phyloP scores from a whole-genome alignment of 768 basidiomycete species.

The Lentinula detonsa region DNA sequence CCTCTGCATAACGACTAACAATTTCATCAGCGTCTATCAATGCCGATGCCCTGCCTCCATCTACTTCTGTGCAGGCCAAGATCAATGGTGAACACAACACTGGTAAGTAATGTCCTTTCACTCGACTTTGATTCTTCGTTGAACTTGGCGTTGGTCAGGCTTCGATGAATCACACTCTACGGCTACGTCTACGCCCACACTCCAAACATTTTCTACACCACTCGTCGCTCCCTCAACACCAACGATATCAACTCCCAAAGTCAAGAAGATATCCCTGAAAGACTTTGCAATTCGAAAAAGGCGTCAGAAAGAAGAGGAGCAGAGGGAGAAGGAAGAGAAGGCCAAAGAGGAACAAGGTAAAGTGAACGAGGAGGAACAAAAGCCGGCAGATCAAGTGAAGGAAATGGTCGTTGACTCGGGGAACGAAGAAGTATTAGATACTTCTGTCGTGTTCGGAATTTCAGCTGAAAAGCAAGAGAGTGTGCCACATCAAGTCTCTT shows the following conservation, averaged over 20 bases:
- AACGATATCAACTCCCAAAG: not conserved
- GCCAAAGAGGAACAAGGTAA: not conserved
- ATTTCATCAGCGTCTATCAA: not conserved
- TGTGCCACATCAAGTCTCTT: too few relatives aligned
- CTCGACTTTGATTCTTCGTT: not conserved
- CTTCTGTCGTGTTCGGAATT: not conserved
- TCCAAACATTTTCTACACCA: not conserved
- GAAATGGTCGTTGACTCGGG: not conserved
- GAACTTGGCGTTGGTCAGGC: too few relatives aligned
- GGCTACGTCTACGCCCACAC: not conserved
- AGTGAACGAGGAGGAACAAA: not conserved
- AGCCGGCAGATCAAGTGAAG: not conserved
- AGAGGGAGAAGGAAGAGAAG: not conserved
- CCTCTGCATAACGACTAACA: not conserved
- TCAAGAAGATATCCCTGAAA: slow-evolving; percentile 3
- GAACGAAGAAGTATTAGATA: not conserved
- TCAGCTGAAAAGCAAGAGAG: too few relatives aligned
- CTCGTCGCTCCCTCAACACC: not conserved
- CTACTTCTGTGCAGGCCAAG: not conserved
- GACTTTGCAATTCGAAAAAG: slow-evolving; percentile 3
- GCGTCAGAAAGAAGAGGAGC: slow-evolving; percentile 2
- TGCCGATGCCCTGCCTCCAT: not conserved
- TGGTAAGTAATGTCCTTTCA: not conserved
- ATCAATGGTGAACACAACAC: not conserved
- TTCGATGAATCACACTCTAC: not conserved